These are phyloP conservation scores for Plantago ovata DNA, from an alignment of 257 asterid genomes.

Conservation along the genomic window DNA sequence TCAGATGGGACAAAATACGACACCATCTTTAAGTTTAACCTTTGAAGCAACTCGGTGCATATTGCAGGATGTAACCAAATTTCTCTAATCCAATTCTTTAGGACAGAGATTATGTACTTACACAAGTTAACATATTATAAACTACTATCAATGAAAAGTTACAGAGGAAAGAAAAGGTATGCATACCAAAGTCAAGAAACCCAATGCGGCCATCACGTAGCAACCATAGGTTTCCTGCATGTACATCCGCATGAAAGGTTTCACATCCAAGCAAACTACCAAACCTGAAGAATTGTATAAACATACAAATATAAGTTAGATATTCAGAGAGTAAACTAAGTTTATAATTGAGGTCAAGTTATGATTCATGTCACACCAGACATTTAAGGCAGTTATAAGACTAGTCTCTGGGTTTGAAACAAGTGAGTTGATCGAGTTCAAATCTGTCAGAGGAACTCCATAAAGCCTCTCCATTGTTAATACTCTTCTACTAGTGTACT, in stretches of 20 bases:
- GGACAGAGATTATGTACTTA: not conserved
- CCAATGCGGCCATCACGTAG: constrained; percentile 98
- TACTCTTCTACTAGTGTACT: constrained; percentile 62
- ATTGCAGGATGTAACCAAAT: too few species aligned
- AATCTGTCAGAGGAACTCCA: constrained; percentile 96
- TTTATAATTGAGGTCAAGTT: constrained; percentile 14
- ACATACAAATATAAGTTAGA: not conserved
- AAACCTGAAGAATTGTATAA: constrained; percentile 49
- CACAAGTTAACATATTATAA: constrained; percentile 3
- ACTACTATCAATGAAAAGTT: not conserved
- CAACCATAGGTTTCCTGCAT: constrained; percentile 95
- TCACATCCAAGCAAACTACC: constrained; percentile 97
- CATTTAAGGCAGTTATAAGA: constrained; percentile 94
- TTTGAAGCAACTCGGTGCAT: not conserved
- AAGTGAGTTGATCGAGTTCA: constrained; percentile 79
- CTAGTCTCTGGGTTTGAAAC: constrained; percentile 84
- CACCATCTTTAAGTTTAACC: not conserved
- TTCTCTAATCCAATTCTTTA: too few species aligned
- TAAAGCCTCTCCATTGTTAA: constrained; percentile 96
- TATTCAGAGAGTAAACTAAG: constrained; percentile 10
- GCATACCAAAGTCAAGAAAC: constrained; percentile 90
- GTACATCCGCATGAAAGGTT: constrained; percentile 94
- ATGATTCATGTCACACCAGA: constrained; percentile 54
- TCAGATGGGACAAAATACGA: not conserved
- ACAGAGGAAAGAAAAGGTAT: not conserved